These are phyloP conservation scores for Suillus weaverae DNA, from an alignment of 768 basidiomycete species.

Conservation along the genomic window DNA sequence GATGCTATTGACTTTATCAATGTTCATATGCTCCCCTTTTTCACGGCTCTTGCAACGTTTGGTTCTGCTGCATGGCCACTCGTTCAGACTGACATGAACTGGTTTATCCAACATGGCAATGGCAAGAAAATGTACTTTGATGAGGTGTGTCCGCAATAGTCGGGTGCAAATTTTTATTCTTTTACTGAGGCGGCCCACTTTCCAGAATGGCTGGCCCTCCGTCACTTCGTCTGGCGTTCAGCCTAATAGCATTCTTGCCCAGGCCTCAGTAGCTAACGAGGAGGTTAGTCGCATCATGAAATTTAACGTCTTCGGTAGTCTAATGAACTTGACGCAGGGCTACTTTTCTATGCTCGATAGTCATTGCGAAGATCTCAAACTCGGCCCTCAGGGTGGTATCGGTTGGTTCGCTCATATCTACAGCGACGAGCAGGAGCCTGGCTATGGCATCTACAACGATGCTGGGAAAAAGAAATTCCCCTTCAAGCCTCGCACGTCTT, in stretches of 20 bases:
- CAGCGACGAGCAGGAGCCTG: conserved; percentile 61
- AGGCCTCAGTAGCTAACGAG: conserved; percentile 63
- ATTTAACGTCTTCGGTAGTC: background rate
- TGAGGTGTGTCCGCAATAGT: conserved; percentile 45
- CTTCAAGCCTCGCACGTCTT: conserved; percentile 63
- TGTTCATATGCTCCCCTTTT: conserved; percentile 73
- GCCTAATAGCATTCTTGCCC: conserved; percentile 62
- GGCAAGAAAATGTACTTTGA: conserved; percentile 77
- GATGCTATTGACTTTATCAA: conserved; percentile 64
- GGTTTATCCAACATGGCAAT: conserved; percentile 62
- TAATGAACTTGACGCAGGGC: conserved; percentile 41
- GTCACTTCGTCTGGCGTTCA: conserved; percentile 58
- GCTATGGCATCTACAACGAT: conserved; percentile 65
- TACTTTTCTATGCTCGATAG: conserved; percentile 66
- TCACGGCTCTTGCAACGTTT: conserved; percentile 35
- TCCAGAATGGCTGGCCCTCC: conserved; percentile 81
- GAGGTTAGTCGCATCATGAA: conserved; percentile 38
- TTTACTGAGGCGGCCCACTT: background rate
- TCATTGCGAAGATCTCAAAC: conserved; percentile 64
- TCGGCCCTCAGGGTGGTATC: conserved; percentile 56
- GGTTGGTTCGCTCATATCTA: conserved; percentile 87
- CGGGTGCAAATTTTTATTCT: background rate
- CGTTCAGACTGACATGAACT: conserved; percentile 57
- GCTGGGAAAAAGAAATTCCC: conserved; percentile 57
- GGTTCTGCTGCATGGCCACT: conserved; percentile 65